Evolutionary conservation across 108 stramenopile species (phyloP).

Genomic region (Nannochloropsis salina): DNA sequence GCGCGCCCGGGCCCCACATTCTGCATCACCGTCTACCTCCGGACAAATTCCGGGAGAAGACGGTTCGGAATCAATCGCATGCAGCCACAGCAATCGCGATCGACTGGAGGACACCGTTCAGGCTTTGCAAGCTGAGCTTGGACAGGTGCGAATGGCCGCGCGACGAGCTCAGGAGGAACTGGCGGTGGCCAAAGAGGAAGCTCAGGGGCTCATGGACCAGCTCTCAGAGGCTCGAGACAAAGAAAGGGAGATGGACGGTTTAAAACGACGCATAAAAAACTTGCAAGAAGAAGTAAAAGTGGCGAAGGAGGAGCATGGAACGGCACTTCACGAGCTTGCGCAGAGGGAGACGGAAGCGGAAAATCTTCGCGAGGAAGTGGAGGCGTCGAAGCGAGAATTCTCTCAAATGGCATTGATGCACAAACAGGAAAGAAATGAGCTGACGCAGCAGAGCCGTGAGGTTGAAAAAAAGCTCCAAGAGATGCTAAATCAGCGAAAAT

Average conservation of each 20-base stretch:
- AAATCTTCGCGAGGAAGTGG: not conserved
- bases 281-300: slow-evolving; percentile 1
- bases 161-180: not conserved
- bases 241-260: not conserved
- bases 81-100: not conserved
- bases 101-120: not conserved
- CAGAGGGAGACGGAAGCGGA: not conserved
- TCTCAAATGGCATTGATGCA: no score
- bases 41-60: not conserved
- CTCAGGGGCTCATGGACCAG: not conserved
- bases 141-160: not conserved
- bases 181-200: not conserved
- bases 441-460: no score
- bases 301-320: not conserved
- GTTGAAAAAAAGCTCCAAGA: no score
- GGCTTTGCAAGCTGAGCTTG: not conserved
- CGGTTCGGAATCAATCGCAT: not conserved
- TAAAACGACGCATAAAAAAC: not conserved
- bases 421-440: no score
- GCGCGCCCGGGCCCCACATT: not conserved
- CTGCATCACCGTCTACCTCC: not conserved
- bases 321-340: not conserved
- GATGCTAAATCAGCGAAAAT: no score
- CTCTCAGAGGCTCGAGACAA: not conserved
- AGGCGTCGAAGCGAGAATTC: not conserved